phyloP scores from a whole-genome alignment of 73 alveolate genomes.

The Paramecium biaurelia region DNA sequence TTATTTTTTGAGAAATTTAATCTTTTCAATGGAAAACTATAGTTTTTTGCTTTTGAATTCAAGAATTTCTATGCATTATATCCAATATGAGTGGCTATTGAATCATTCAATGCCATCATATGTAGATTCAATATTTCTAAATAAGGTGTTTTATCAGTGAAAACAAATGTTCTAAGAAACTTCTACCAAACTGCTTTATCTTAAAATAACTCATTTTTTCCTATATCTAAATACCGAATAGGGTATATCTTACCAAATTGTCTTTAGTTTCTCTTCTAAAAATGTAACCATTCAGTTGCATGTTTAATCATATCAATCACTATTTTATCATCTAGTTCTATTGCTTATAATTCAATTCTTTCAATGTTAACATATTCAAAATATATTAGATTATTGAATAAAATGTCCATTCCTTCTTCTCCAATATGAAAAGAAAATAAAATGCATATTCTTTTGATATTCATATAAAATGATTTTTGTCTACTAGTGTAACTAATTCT shows the following conservation, averaged over 20 bases:
- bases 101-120: conserved; percentile 1
- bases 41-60: neutral
- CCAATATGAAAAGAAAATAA: neutral
- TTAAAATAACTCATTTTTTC: neutral
- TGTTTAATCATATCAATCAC: neutral
- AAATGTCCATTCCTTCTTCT: neutral
- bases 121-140: conserved; percentile 20
- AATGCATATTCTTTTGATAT: neutral
- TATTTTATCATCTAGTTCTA: neutral
- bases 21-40: neutral
- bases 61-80: neutral
- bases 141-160: conserved; percentile 25
- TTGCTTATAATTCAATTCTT: neutral
- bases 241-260: neutral
- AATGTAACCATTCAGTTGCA: neutral
- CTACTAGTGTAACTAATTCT: neutral
- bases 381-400: neutral
- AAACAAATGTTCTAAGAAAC: neutral
- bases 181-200: neutral
- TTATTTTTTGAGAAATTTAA: neutral
- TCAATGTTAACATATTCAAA: neutral
- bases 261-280: neutral
- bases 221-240: neutral
- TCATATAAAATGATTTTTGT: neutral
- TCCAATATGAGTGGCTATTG: neutral